Percentiles rank a stretch among this genome's conserved stretches.
These are phyloP conservation scores for Phlegmacium glaucopus DNA, from an alignment of 768 basidiomycete genomes.

Conservation along the genomic window DNA sequence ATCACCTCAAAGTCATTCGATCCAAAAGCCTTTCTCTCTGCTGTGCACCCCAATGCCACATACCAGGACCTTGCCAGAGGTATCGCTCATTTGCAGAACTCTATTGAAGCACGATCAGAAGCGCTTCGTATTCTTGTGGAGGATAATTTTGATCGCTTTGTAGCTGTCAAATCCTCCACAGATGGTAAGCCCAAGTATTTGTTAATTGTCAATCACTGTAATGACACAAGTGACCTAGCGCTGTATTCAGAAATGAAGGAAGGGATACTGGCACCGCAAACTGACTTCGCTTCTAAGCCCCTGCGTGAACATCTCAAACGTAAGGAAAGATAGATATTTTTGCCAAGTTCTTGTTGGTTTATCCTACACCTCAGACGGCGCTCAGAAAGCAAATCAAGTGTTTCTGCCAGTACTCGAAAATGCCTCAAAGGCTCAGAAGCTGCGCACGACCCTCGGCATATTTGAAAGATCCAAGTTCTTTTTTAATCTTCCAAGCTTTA, in stretches of 20 bases:
- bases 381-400: constrained; percentile 90
- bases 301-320: constrained; percentile 85
- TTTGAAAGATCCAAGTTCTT: constrained; percentile 98
- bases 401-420: constrained; percentile 97
- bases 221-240: constrained; percentile 42
- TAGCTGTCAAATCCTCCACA: constrained; percentile 95
- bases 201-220: not conserved
- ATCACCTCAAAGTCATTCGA: constrained; percentile 95
- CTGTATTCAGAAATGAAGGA: constrained; percentile 92
- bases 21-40: constrained; percentile 89
- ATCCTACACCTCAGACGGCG: constrained; percentile 56
- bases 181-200: constrained; percentile 56
- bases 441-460: constrained; percentile 89
- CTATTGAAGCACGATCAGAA: constrained; percentile 88
- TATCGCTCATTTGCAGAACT: constrained; percentile 65
- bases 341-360: not conserved
- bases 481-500: constrained; percentile 93
- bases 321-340: constrained; percentile 30
- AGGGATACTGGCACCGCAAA: constrained; percentile 69
- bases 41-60: constrained; percentile 91
- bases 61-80: constrained; percentile 88
- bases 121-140: constrained; percentile 95
- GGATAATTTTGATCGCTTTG: constrained; percentile 97
- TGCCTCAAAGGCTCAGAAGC: constrained; percentile 87
- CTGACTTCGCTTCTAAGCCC: constrained; percentile 81